Evolutionary conservation across 176 grass and related monocot genomes (phyloP).

Genomic region (Cocos nucifera): DNA sequence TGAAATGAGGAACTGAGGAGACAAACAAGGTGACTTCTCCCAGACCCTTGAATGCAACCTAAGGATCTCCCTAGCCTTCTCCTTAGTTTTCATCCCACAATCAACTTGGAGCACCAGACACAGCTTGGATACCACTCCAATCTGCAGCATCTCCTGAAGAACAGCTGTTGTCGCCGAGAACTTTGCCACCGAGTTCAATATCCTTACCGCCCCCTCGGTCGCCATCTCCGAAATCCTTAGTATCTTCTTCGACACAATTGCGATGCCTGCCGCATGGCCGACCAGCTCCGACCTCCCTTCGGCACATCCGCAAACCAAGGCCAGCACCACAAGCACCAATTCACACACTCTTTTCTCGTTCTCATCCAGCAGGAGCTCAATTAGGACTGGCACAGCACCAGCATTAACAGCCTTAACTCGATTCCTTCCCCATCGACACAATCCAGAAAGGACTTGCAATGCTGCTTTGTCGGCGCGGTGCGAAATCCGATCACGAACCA

Average conservation of each 20-base stretch:
- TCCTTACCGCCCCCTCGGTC: slow-evolving; percentile 8
- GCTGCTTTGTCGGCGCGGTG: neutral
- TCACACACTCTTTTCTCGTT: neutral
- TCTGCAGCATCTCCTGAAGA: slow-evolving; percentile 11
- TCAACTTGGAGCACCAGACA: slow-evolving; percentile 5
- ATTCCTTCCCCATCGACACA: neutral
- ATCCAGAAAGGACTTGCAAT: neutral
- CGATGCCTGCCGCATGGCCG: slow-evolving; percentile 1
- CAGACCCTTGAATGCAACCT: slow-evolving; percentile 4
- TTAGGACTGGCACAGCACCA: neutral
- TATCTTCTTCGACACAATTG: slow-evolving; percentile 1
- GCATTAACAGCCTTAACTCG: neutral
- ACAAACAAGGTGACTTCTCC: slow-evolving; percentile 6
- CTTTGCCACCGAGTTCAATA: slow-evolving; percentile 1
- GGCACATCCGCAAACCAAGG: neutral
- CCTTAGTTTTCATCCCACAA: neutral
- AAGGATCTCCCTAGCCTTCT: slow-evolving; percentile 9
- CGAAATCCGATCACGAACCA: neutral
- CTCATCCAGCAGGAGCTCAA: neutral
- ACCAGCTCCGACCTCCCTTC: slow-evolving; percentile 2
- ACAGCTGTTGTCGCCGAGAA: neutral
- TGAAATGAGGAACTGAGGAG: neutral
- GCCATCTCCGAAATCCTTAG: neutral
- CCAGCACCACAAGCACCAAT: slow-evolving; percentile 7
- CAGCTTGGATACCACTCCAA: slow-evolving; percentile 2